A percentile compares a stretch with the other conserved stretches of the same genome.
Conservation (phyloP, 108 stramenopile species). For the Cyclostephanos invisitatus region DNA sequence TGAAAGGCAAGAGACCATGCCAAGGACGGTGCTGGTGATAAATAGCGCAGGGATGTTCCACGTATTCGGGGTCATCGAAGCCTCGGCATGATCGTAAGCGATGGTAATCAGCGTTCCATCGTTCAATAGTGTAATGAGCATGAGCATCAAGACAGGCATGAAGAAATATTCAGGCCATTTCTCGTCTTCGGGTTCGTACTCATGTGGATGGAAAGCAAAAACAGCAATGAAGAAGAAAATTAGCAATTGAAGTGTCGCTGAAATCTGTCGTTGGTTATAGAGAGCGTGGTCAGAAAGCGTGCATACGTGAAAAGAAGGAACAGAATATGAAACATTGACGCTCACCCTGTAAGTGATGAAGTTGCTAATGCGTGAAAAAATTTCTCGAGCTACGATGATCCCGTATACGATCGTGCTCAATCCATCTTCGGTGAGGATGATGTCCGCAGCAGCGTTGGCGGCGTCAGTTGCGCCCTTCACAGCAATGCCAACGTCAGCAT, state of each 20-base stretch:
- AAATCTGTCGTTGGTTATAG: conserved; percentile 50
- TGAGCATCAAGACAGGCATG: conserved; percentile 74
- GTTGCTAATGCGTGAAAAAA: conserved; percentile 58
- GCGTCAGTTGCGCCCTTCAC: conserved; percentile 76
- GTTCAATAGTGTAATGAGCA: conserved; percentile 80
- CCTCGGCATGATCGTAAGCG: conserved; percentile 66
- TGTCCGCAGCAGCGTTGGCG: conserved; percentile 74
- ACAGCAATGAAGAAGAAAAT: conserved; percentile 83
- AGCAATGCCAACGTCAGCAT: conserved; percentile 77
- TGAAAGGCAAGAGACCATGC: conserved; percentile 46
- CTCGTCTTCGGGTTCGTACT: conserved; percentile 43
- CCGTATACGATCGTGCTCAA: conserved; percentile 65
- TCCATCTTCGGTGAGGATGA: conserved; percentile 69
- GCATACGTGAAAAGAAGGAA: conserved; percentile 21
- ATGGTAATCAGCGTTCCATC: conserved; percentile 78
- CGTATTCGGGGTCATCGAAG: conserved; percentile 45
- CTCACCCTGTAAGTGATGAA: conserved; percentile 57
- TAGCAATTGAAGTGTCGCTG: conserved; percentile 76
- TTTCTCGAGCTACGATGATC: conserved; percentile 58
- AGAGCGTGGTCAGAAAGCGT: conserved; percentile 13
- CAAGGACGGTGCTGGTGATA: conserved; percentile 49
- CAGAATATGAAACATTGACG: background rate
- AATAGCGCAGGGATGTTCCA: conserved; percentile 63
- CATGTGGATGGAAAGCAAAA: conserved; percentile 55
- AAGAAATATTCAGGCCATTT: conserved; percentile 59